Percentiles rank a stretch among this genome's conserved stretches.
These are phyloP conservation scores for Dictyostelium capitatum DNA, from an alignment of 78 protist species.

Conservation along the genomic window DNA sequence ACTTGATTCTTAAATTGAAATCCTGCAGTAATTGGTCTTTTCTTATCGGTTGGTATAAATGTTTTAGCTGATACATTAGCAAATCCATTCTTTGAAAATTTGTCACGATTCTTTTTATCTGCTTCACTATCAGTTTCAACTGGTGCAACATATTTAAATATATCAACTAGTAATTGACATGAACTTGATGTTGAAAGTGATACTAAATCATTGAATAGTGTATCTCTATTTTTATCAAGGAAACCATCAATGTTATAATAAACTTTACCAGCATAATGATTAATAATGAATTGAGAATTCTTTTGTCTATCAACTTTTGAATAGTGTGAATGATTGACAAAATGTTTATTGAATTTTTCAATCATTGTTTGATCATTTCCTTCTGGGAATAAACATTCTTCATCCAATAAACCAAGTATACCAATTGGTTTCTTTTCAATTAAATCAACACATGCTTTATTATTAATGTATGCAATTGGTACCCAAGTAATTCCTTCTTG, in stretches of 20 bases:
- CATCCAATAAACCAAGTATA: conserved; percentile 86
- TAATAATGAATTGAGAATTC: conserved; percentile 63
- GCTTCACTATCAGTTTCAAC: neutral
- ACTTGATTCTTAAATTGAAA: conserved; percentile 85
- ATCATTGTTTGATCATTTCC: conserved; percentile 75
- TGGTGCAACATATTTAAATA: conserved; percentile 48
- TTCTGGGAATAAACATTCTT: conserved; percentile 86
- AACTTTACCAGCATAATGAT: conserved; percentile 89
- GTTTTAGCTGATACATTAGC: conserved; percentile 41
- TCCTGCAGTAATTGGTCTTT: conserved; percentile 89
- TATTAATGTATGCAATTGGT: conserved; percentile 81
- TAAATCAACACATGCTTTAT: conserved; percentile 85
- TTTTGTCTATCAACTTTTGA: conserved; percentile 35
- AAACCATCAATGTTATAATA: conserved; percentile 89
- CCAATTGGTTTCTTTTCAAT: conserved; percentile 89
- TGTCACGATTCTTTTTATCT: conserved; percentile 37
- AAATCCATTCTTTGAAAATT: conserved; percentile 31
- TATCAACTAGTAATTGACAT: neutral
- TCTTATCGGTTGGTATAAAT: conserved; percentile 66
- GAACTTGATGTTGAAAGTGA: conserved; percentile 18
- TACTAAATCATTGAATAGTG: conserved; percentile 73
- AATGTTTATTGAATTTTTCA: conserved; percentile 71
- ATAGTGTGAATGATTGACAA: conserved; percentile 30
- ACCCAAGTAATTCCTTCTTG: conserved; percentile 84
- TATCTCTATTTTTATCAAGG: conserved; percentile 94